Percentiles rank a stretch among this genome's conserved stretches.
Evolutionary conservation across 2,329 filamentous ascomycete genomes (phyloP).

Genomic region (Penicillium psychrosexuale): DNA sequence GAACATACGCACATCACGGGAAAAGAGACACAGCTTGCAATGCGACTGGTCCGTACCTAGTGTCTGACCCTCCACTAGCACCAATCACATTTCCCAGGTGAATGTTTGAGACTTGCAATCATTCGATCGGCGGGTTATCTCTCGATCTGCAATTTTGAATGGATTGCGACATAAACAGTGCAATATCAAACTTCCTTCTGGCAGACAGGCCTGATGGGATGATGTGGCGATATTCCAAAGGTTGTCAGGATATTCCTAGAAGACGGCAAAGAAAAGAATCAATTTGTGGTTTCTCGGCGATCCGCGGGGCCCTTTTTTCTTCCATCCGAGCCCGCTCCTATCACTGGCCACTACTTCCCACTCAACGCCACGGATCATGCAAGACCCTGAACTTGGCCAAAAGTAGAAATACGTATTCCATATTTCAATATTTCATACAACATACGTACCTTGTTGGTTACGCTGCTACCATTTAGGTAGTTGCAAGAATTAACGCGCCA

Average conservation of each 20-base stretch:
- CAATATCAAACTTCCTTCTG: background rate
- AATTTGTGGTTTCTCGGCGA: background rate
- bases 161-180: background rate
- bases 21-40: constrained; percentile 1
- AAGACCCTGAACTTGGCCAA: constrained; percentile 1
- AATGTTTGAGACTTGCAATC: background rate
- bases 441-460: background rate
- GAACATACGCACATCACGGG: background rate
- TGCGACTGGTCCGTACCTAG: constrained; percentile 4
- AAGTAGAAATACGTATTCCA: background rate
- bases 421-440: background rate
- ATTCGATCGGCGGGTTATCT: background rate
- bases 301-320: constrained; percentile 2
- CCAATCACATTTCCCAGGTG: constrained; percentile 3
- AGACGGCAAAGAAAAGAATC: background rate
- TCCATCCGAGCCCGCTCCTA: background rate
- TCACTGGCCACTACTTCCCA: background rate
- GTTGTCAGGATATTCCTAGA: background rate
- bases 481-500: background rate
- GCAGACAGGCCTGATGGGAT: background rate
- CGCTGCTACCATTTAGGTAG: background rate
- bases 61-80: background rate
- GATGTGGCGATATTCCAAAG: background rate
- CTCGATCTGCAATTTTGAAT: background rate
- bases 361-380: background rate